Evolutionary conservation across 1,139 yeast genomes (phyloP).

Genomic region (Yueomyces sp.): DNA sequence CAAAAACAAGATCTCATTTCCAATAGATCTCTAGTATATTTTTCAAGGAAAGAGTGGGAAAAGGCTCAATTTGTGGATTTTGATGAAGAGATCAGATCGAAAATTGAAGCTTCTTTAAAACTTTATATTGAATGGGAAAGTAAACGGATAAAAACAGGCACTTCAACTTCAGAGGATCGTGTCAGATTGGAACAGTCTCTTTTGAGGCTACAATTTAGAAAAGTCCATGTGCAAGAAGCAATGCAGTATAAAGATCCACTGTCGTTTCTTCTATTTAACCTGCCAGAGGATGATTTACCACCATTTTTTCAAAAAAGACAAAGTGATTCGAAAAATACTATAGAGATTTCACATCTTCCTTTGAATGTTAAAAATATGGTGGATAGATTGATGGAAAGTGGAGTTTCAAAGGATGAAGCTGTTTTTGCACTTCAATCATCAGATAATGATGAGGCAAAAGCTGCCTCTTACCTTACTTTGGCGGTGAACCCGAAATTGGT

Average conservation of each 20-base stretch:
- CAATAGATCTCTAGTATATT: constrained; percentile 19
- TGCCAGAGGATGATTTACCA: constrained; percentile 92
- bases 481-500: constrained; percentile 6
- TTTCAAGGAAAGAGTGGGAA: constrained; percentile 57
- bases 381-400: constrained; percentile 48
- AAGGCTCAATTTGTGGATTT: constrained; percentile 37
- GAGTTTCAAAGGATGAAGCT: constrained; percentile 57
- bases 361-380: constrained; percentile 30
- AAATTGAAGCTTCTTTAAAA: constrained; percentile 43
- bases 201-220: constrained; percentile 51
- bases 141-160: constrained; percentile 10
- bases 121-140: constrained; percentile 43
- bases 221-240: constrained; percentile 60
- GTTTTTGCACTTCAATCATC: constrained; percentile 33
- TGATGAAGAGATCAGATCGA: constrained; percentile 30
- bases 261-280: constrained; percentile 77
- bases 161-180: constrained; percentile 10
- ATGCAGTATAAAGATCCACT: constrained; percentile 51
- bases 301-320: constrained; percentile 27
- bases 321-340: constrained; percentile 34
- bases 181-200: constrained; percentile 13
- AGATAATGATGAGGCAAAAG: constrained; percentile 34
- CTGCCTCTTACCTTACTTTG: constrained; percentile 42
- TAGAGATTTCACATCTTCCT: constrained; percentile 32
- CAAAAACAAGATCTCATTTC: not conserved